Evolutionary conservation across 148 eudicot species (phyloP), one percentile per base, ranked within the genome.

Genomic region (Agrostemma githago): DNA sequence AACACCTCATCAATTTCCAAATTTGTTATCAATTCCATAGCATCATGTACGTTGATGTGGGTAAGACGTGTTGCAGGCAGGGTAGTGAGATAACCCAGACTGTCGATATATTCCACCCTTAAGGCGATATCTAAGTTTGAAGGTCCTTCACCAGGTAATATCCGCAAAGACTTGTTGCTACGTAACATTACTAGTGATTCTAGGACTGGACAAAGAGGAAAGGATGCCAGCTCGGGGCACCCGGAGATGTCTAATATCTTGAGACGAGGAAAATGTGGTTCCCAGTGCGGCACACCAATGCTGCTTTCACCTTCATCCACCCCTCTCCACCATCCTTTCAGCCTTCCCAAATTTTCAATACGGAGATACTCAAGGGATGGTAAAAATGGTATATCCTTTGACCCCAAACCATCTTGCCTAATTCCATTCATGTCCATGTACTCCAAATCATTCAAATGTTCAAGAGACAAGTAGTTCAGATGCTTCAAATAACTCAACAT

Each of bases 261-360:
- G n/a, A n/a, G n/a, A n/a, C n/a, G n/a, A n/a, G n/a, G n/a, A n/a
- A n/a, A n/a, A n/a, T n/a, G n/a, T n/a, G n/a, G n/a, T n/a, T n/a
- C n/a, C n/a, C n/a, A n/a, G n/a, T n/a, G n/a, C n/a, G n/a, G n/a
- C n/a, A n/a, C n/a, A n/a, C n/a, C n/a, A n/a, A n/a, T n/a, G n/a
- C n/a, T n/a, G n/a, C n/a, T n/a, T n/a, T n/a, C n/a, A n/a, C n/a
- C n/a, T n/a, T n/a, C n/a, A n/a, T n/a, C n/a, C n/a, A n/a, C n/a
- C n/a, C n/a, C n/a, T n/a, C n/a, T n/a, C n/a, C n/a, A 42, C 83
- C 83, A 81, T 26, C 77, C 71, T 70, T 51, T 63, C 74, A 81
- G 57, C 8, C 44, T 51, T 11, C 17, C 7, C 20, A 77, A 26
- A 12, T 3, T 15, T 0, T 2, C 1, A 15, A 81, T 5, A 20